phyloP scores from a whole-genome alignment of 768 basidiomycete genomes.

The Suillus subluteus region DNA sequence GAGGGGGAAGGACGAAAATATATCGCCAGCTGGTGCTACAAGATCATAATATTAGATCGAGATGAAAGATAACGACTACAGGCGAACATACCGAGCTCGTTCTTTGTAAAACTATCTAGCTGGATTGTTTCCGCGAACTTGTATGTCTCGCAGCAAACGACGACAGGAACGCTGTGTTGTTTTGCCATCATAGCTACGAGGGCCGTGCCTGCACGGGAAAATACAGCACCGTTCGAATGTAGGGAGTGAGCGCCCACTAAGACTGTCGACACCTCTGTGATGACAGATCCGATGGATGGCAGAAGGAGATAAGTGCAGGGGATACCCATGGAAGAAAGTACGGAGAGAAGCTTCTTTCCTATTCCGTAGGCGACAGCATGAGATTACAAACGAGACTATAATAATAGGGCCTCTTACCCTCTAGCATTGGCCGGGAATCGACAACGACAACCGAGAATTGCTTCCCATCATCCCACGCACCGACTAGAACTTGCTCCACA shows the following conservation, averaged over 20 bases:
- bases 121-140: constrained; percentile 94
- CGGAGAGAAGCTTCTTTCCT: no score
- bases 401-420: no score
- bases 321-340: no score
- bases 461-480: no score
- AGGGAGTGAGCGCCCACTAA: constrained; percentile 94
- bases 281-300: constrained; percentile 77
- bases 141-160: constrained; percentile 98
- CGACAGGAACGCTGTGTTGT: constrained; percentile 84
- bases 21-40: constrained; percentile 30
- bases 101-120: constrained; percentile 93
- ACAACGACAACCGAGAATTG: no score
- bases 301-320: constrained; percentile 48
- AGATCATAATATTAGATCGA: neutral
- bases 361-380: no score
- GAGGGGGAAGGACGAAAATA: constrained; percentile 26
- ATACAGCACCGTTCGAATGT: constrained; percentile 93
- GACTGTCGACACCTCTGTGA: constrained; percentile 82
- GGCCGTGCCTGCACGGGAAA: constrained; percentile 92
- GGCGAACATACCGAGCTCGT: constrained; percentile 80
- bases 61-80: neutral
- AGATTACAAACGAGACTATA: no score
- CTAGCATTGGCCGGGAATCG: no score
- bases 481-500: no score
- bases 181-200: constrained; percentile 97